Conservation (phyloP, 2,329 filamentous ascomycete genomes). For the Trematosphaeria pertusa region DNA sequence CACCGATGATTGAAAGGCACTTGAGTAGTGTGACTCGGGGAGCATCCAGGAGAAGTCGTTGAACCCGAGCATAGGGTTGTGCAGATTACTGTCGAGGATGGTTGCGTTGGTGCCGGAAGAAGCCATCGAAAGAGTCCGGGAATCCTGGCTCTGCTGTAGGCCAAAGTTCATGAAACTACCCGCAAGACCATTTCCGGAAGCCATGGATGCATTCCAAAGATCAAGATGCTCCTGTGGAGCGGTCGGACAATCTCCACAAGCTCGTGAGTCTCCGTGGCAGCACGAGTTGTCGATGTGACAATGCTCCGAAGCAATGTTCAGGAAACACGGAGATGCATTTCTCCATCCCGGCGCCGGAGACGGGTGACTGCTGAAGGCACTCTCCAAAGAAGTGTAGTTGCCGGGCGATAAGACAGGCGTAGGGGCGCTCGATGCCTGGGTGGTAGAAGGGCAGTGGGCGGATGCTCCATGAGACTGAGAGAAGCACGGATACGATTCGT, state of each 20-base stretch:
- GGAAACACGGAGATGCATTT: conserved; percentile 28
- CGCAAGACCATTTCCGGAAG: conserved; percentile 34
- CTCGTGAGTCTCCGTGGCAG: conserved; percentile 38
- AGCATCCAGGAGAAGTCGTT: conserved; percentile 38
- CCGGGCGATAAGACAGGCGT: conserved; percentile 41
- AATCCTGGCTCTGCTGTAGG: conserved; percentile 27
- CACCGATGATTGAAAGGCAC: conserved; percentile 19
- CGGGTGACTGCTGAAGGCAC: conserved; percentile 33
- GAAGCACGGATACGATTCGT: conserved; percentile 42
- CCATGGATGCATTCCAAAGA: conserved; percentile 35
- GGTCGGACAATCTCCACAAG: conserved; percentile 36
- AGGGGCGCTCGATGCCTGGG: conserved; percentile 31
- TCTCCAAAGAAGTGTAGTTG: conserved; percentile 42
- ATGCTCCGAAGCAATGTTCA: conserved; percentile 40
- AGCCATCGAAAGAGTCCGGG: conserved; percentile 26
- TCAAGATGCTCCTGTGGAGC: conserved; percentile 34
- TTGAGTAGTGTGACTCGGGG: conserved; percentile 29
- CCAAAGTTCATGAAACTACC: conserved; percentile 35
- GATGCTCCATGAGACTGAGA: conserved; percentile 28
- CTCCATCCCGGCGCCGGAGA: conserved; percentile 31
- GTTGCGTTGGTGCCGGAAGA: conserved; percentile 19
- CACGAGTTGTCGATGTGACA: conserved; percentile 47
- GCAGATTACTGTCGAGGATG: conserved; percentile 19
- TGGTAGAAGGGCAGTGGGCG: conserved; percentile 23
- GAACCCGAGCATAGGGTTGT: conserved; percentile 28